Conservation (phyloP, 352 stramenopile genomes). For the Phytophthora tentaculata region DNA sequence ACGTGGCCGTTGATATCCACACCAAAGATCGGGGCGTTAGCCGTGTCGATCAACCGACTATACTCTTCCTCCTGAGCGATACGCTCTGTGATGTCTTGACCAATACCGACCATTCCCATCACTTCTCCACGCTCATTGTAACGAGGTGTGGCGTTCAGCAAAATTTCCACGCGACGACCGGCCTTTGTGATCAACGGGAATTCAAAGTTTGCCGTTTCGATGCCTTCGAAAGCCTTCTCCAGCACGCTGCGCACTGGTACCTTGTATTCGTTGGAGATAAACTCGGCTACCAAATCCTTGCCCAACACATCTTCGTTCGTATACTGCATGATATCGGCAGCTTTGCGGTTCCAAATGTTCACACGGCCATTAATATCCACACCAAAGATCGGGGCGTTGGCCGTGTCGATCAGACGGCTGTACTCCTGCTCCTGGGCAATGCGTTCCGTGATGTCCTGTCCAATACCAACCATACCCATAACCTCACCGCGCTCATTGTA, state of each 20-base stretch:
- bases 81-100: not conserved
- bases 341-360: slow-evolving; percentile 82
- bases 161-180: slow-evolving; percentile 21
- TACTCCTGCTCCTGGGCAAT: not conserved
- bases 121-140: slow-evolving; percentile 26
- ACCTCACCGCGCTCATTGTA: not conserved
- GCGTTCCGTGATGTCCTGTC: not conserved
- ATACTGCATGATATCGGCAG: slow-evolving; percentile 28
- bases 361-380: slow-evolving; percentile 71
- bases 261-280: slow-evolving; percentile 48
- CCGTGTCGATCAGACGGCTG: not conserved
- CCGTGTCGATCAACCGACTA: slow-evolving; percentile 18
- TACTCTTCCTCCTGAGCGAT: slow-evolving; percentile 29
- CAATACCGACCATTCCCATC: slow-evolving; percentile 3
- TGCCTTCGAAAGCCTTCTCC: slow-evolving; percentile 47
- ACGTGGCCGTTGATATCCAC: slow-evolving; percentile 16
- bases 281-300: slow-evolving; percentile 49
- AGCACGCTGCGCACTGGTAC: slow-evolving; percentile 38
- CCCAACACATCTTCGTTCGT: slow-evolving; percentile 51
- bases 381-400: slow-evolving; percentile 48
- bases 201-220: slow-evolving; percentile 48
- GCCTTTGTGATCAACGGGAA: slow-evolving; percentile 5
- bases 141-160: slow-evolving; percentile 24
- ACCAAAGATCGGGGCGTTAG: slow-evolving; percentile 19
- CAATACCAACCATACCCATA: not conserved